phyloP scores from a whole-genome alignment of 306 rosid genomes.

The Dalbergia oliveri region DNA sequence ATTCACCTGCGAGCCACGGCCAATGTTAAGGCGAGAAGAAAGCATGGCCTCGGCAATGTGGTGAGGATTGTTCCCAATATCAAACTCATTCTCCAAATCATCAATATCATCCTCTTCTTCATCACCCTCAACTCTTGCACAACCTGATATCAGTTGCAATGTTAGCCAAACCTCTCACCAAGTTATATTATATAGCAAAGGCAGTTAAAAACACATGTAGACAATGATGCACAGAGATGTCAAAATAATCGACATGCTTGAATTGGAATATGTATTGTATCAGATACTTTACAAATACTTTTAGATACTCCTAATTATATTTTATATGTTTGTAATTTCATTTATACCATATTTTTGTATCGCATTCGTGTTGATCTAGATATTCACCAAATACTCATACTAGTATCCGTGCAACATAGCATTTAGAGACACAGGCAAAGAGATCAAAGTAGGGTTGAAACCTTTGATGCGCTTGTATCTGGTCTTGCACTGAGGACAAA shows the following conservation, averaged over 20 bases:
- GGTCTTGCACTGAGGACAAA: constrained; percentile 94
- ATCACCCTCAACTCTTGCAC: constrained; percentile 90
- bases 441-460: constrained; percentile 9
- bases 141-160: constrained; percentile 55
- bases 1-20: constrained; percentile 57
- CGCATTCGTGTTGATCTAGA: no score
- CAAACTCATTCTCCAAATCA: constrained; percentile 90
- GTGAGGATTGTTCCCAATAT: constrained; percentile 68
- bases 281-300: no score
- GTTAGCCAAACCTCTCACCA: constrained; percentile 4
- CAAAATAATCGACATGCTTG: no score
- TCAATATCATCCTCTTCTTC: constrained; percentile 89
- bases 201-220: neutral
- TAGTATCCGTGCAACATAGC: no score
- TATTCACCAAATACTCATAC: no score
- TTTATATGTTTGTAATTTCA: no score
- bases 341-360: no score
- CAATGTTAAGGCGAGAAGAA: constrained; percentile 67
- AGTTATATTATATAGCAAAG: neutral
- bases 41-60: constrained; percentile 66
- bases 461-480: constrained; percentile 89
- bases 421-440: neutral
- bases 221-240: neutral
- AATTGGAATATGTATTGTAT: no score
- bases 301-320: no score